Conservation (phyloP, 371 early-diverging fungal genomes). For the Antonospora locustae region DNA sequence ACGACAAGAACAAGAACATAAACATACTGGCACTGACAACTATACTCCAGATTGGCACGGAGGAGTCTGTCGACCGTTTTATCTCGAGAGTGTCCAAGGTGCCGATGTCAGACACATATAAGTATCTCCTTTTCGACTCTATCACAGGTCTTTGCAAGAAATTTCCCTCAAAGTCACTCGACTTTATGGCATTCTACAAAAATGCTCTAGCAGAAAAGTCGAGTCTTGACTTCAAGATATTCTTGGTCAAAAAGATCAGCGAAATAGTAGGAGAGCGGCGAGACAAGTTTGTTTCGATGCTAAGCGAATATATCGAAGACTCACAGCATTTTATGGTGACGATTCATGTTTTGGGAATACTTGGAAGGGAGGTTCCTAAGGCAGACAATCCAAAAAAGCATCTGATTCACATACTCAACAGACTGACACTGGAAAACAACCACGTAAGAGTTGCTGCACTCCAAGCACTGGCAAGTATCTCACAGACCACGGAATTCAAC, state of each 20-base stretch:
- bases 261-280: conserved; percentile 14
- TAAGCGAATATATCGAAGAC: conserved; percentile 51
- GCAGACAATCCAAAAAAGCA: conserved; percentile 25
- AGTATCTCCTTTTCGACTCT: conserved; percentile 45
- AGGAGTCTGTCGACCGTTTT: conserved; percentile 42
- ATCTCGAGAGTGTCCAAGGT: conserved; percentile 32
- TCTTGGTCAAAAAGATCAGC: conserved; percentile 36
- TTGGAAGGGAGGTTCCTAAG: conserved; percentile 30
- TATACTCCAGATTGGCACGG: conserved; percentile 50
- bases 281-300: conserved; percentile 24
- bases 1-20: conserved; percentile 26
- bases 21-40: conserved; percentile 46
- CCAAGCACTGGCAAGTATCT: conserved; percentile 29
- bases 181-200: conserved; percentile 41
- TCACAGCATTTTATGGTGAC: conserved; percentile 47
- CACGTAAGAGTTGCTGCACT: conserved; percentile 40
- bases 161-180: conserved; percentile 11
- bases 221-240: conserved; percentile 43
- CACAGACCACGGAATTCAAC: too few relatives aligned
- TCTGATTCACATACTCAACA: conserved; percentile 47
- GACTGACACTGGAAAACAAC: conserved; percentile 51
- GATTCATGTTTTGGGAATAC: conserved; percentile 45
- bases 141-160: conserved; percentile 38
- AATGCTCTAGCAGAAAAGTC: conserved; percentile 31
- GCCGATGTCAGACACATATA: conserved; percentile 40